Conservation (phyloP, 768 basidiomycete genomes). For the Podaxis rugospora region DNA sequence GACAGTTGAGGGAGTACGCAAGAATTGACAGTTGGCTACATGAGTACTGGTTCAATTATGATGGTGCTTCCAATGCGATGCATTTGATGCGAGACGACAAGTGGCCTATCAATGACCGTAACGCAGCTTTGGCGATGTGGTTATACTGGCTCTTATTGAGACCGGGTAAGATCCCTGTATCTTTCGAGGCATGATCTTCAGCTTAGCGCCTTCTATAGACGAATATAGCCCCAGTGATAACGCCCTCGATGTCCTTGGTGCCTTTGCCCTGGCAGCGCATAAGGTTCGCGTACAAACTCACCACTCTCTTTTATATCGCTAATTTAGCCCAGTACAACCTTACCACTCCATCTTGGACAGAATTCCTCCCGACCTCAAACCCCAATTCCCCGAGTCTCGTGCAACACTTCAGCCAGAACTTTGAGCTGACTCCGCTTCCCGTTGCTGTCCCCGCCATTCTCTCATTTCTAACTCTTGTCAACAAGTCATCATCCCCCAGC, state of each 20-base stretch:
- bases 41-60: constrained; percentile 60
- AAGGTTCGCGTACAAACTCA: constrained; percentile 25
- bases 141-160: constrained; percentile 69
- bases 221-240: constrained; percentile 38
- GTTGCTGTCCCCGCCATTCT: constrained; percentile 71
- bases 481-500: constrained; percentile 30
- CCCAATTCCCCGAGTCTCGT: constrained; percentile 19
- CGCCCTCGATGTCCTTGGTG: constrained; percentile 46
- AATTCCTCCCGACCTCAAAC: constrained; percentile 31
- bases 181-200: neutral
- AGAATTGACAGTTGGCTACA: constrained; percentile 58
- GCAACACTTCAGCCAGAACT: constrained; percentile 40
- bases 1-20: constrained; percentile 68
- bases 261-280: constrained; percentile 67
- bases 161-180: constrained; percentile 39
- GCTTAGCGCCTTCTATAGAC: constrained; percentile 29
- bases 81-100: constrained; percentile 33
- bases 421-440: constrained; percentile 51
- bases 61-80: constrained; percentile 51
- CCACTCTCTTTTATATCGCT: constrained; percentile 9
- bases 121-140: constrained; percentile 69
- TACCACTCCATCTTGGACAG: constrained; percentile 52
- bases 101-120: constrained; percentile 56
- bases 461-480: constrained; percentile 56
- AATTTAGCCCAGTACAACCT: constrained; percentile 50